Evolutionary conservation across 2,329 filamentous ascomycete genomes (phyloP).

Genomic region (Zymoseptoria ardabiliae): DNA sequence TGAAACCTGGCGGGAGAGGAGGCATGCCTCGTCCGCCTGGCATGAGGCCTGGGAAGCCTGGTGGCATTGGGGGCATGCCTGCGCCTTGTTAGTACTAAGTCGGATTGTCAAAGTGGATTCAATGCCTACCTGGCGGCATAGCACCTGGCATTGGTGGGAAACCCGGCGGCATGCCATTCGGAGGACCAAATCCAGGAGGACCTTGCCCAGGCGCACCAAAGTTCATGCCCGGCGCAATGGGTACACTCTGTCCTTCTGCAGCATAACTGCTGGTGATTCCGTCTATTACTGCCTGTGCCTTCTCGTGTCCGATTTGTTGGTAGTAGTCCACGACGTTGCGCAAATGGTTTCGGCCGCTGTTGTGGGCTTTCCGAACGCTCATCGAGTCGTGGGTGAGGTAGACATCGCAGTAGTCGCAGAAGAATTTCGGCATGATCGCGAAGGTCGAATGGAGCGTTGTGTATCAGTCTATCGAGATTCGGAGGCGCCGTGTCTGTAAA

Average conservation of each 20-base stretch:
- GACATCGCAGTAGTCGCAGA: constrained; percentile 96
- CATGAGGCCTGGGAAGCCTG: constrained; percentile 17
- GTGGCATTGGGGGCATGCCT: constrained; percentile 20
- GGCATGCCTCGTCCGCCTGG: constrained; percentile 22
- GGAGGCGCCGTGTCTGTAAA: neutral
- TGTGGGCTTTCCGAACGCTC: constrained; percentile 98
- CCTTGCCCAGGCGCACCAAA: constrained; percentile 12
- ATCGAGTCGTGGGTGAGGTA: constrained; percentile 99
- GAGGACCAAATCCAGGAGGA: constrained; percentile 21
- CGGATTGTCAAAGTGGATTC: neutral
- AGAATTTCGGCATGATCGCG: constrained; percentile 30
- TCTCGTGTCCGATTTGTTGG: constrained; percentile 97
- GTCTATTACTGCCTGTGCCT: constrained; percentile 97
- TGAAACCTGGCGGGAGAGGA: constrained; percentile 31
- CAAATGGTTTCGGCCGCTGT: constrained; percentile 90
- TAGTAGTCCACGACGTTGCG: constrained; percentile 99
- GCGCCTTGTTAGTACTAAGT: constrained; percentile 1
- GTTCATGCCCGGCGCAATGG: constrained; percentile 59
- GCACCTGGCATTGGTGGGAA: constrained; percentile 22
- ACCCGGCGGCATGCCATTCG: constrained; percentile 25
- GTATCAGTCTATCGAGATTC: neutral
- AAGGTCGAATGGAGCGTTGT: neutral
- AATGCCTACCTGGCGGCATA: constrained; percentile 17
- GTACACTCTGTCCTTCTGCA: constrained; percentile 79
- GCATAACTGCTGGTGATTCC: constrained; percentile 94